These are phyloP conservation scores for Fusarium napiforme DNA, from an alignment of 2,329 filamentous ascomycete genomes.

Conservation along the genomic window DNA sequence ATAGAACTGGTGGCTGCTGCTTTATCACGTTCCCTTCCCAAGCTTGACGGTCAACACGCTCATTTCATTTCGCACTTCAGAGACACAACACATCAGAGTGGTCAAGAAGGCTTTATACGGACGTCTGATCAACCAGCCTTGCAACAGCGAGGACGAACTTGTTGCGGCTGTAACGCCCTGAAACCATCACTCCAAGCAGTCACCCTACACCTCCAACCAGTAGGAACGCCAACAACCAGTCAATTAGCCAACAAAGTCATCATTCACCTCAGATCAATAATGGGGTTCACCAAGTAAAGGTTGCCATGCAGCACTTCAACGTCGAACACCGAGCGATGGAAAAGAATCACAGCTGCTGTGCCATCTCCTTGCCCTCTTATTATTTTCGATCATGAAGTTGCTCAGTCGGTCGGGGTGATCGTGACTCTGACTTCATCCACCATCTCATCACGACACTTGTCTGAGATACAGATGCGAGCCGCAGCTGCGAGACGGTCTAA, in stretches of 20 bases:
- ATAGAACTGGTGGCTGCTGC: not conserved
- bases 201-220: accelerated
- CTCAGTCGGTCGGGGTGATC: not conserved
- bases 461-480: accelerated
- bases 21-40: accelerated
- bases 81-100: accelerated
- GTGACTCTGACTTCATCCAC: not conserved
- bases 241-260: accelerated
- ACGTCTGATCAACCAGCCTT: accelerated
- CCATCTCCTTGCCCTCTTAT: too few relatives aligned
- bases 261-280: not conserved
- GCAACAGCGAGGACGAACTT: not conserved
- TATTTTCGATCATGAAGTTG: not conserved
- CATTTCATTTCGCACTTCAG: not conserved
- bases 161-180: accelerated
- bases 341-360: too few relatives aligned
- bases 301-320: too few relatives aligned
- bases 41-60: not conserved
- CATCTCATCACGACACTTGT: not conserved
- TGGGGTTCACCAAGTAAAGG: too few relatives aligned
- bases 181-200: accelerated
- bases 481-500: not conserved
- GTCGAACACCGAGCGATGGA: too few relatives aligned
- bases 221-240: not conserved
- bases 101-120: accelerated